Evolutionary conservation across 129 eudicot genomes (phyloP).

Genomic region (Escallonia rubra): DNA sequence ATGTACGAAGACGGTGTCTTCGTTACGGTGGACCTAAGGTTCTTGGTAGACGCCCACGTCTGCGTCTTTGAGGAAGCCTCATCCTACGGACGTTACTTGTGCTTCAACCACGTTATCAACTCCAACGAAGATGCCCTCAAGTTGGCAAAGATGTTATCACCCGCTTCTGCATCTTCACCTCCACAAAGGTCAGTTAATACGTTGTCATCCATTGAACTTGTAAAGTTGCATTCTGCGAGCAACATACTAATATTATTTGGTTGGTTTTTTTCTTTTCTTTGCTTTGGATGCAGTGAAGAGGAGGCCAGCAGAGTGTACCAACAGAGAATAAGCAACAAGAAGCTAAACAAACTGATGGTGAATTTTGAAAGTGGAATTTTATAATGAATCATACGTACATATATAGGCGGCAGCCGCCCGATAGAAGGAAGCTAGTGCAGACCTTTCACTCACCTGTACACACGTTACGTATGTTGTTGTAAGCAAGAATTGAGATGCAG

Average conservation of each 20-base stretch:
- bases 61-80: conserved; percentile 80
- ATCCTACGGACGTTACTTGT: conserved; percentile 76
- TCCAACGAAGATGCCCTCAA: conserved; percentile 52
- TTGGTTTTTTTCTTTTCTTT: neutral
- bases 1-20: conserved; percentile 84
- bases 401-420: too few relatives aligned
- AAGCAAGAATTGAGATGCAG: neutral
- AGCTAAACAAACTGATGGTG: conserved; percentile 64
- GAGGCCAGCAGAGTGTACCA: conserved; percentile 33
- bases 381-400: neutral
- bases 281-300: conserved; percentile 24
- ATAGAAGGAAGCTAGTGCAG: neutral
- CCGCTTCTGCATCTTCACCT: conserved; percentile 40
- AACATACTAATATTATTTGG: too few relatives aligned
- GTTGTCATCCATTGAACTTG: too few relatives aligned
- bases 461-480: neutral
- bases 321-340: conserved; percentile 80
- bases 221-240: neutral
- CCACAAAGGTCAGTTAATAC: conserved; percentile 41
- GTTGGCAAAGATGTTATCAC: conserved; percentile 58
- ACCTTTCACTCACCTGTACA: neutral
- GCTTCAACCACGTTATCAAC: conserved; percentile 71
- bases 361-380: conserved; percentile 35
- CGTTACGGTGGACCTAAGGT: conserved; percentile 68
- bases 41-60: conserved; percentile 77